Base-by-base conservation (phyloP, 2,329 filamentous ascomycete species). In the Penicillium paneum region DNA sequence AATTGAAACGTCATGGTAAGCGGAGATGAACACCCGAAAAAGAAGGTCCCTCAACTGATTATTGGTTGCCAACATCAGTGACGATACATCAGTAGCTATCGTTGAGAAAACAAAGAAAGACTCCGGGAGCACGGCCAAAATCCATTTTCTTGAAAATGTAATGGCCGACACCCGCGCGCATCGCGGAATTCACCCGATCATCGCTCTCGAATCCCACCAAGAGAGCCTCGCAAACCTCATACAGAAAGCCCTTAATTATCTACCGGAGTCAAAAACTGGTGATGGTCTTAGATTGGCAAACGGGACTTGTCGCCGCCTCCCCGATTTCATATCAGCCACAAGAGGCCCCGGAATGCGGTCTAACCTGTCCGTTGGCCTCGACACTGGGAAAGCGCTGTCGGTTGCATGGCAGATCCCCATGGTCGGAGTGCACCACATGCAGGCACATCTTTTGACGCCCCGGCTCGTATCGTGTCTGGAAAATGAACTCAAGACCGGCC, bases 351-450 rank as follows among this genome's bases (percentile, higher is more conserved):
- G 94, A 19, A 96, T 97, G 89, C 78, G 83, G 29, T 81, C 87
- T 5, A 91, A 90, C 64, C 79, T 99, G 29, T 81, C 85, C 19
- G 85, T 87, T 15, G 94, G 94, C 0, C 72, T 97, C 11, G 86
- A 91, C 67, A 87, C 86, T 21, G 94, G 91, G 17, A 97, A 97
- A 73, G 94, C 91, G 0, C 80, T 97, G 19, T 85, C 92, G 0
- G 79, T 89, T 19, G 91, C 90, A 35, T 96, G 90, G 90, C 81
- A 85, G 60, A 81, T 91, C 35, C 92, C 93, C 3, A 77, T 97
- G 31, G 72, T 97, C 1, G 94, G 86, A 0, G 89, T 97, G 1
- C 89, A 99, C 71, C 94, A 99, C 73, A 97, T 99, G 94, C 92
- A 97, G 71, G 94, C 92, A 11, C 94, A 99, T 73, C 88, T 94